These are phyloP conservation scores for Vitis rupestris DNA, from an alignment of 164 flowering plant genomes.

Conservation along the genomic window DNA sequence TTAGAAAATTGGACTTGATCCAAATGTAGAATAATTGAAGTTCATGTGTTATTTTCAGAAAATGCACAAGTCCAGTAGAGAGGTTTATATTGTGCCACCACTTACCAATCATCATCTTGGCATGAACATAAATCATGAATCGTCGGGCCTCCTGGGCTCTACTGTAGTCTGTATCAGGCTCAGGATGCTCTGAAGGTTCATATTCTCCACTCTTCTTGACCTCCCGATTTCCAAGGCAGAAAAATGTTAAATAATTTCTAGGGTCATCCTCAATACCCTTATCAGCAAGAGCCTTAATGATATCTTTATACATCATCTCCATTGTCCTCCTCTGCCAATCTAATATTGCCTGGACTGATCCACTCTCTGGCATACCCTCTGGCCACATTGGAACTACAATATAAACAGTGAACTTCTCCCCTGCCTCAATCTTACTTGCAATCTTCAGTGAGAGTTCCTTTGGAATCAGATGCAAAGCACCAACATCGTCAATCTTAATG, in stretches of 20 bases:
- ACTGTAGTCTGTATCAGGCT: conserved; percentile 48
- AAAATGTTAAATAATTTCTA: conserved; percentile 60
- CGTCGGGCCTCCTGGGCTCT: conserved; percentile 66
- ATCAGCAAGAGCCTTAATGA: conserved; percentile 42
- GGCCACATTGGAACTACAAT: conserved; percentile 84
- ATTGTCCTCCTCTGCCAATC: conserved; percentile 79
- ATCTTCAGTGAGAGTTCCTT: conserved; percentile 67
- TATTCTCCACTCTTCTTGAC: conserved; percentile 61
- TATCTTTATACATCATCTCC: conserved; percentile 74
- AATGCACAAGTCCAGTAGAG: too few species aligned
- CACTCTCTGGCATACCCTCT: conserved; percentile 67
- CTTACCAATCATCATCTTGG: conserved; percentile 81
- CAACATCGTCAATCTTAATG: conserved; percentile 52
- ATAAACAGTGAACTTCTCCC: conserved; percentile 65
- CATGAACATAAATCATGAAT: conserved; percentile 76
- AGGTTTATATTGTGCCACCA: not conserved
- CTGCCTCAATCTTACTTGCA: conserved; percentile 59
- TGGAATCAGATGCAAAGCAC: conserved; percentile 60
- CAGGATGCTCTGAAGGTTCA: conserved; percentile 63
- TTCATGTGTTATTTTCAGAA: too few species aligned
- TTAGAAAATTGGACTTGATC: too few species aligned
- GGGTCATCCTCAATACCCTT: conserved; percentile 61
- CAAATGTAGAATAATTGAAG: too few species aligned
- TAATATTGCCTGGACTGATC: conserved; percentile 71
- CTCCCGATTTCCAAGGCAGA: conserved; percentile 79